Evolutionary conservation across 1,284 basidiomycete genomes (phyloP).

Genomic region (Thelephora terrestris): DNA sequence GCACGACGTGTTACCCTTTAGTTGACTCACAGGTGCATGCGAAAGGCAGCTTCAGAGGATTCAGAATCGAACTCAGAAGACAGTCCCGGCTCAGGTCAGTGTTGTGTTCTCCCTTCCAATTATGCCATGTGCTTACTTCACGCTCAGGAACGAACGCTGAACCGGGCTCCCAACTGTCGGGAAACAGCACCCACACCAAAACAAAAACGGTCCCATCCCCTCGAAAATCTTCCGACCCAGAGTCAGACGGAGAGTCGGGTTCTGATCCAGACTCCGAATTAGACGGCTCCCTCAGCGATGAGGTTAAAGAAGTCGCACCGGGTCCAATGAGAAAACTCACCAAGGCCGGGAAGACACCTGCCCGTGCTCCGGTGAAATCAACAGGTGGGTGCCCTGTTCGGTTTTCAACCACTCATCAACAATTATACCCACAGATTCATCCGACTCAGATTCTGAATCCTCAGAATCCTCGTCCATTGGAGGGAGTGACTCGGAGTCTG

Average conservation of each 20-base stretch:
- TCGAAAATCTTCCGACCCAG: conserved; percentile 7
- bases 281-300: not conserved
- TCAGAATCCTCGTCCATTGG: conserved; percentile 10
- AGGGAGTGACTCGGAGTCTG: not conserved
- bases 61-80: too few relatives aligned
- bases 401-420: too few relatives aligned
- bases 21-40: not conserved
- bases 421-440: not conserved
- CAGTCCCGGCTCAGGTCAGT: not conserved
- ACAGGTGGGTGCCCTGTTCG: too few relatives aligned
- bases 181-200: too few relatives aligned
- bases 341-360: too few relatives aligned
- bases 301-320: too few relatives aligned
- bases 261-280: conserved; percentile 22
- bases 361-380: too few relatives aligned
- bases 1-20: not conserved
- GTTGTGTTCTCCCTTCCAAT: not conserved
- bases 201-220: too few relatives aligned
- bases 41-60: not conserved
- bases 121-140: too few relatives aligned
- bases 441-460: conserved; percentile 10
- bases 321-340: too few relatives aligned
- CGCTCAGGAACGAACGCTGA: too few relatives aligned
- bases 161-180: too few relatives aligned
- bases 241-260: conserved; percentile 17